Conservation (phyloP, 495 filamentous ascomycete genomes). For the Xylaria intraflava region DNA sequence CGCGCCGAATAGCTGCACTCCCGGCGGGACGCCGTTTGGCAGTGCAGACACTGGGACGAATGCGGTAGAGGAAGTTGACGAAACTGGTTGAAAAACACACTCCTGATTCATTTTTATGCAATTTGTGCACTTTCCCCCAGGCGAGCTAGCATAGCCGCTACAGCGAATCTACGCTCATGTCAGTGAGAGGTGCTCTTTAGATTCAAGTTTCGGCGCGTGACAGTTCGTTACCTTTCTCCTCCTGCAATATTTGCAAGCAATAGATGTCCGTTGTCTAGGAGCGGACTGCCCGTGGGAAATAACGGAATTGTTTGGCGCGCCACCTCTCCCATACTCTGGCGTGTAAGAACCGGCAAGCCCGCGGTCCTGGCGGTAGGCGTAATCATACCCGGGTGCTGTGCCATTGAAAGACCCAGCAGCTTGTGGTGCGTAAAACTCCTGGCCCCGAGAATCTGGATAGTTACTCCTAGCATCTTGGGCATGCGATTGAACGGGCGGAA, state of each 20-base stretch:
- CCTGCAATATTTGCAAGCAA: conserved; percentile 46
- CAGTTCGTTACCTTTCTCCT: conserved; percentile 40
- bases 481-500: conserved; percentile 19
- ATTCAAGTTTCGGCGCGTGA: neutral
- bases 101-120: conserved; percentile 47
- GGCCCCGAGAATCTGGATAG: conserved; percentile 17
- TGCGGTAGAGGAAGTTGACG: conserved; percentile 38
- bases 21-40: conserved; percentile 42
- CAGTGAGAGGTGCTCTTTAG: neutral
- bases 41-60: conserved; percentile 46
- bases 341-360: conserved; percentile 15
- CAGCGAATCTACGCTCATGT: conserved; percentile 38
- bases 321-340: conserved; percentile 20
- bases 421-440: conserved; percentile 11
- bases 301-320: conserved; percentile 20
- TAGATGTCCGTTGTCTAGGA: conserved; percentile 45
- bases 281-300: conserved; percentile 33
- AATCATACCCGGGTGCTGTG: conserved; percentile 14
- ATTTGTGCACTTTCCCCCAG: conserved; percentile 45
- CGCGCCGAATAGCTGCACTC: conserved; percentile 42
- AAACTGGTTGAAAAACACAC: conserved; percentile 47
- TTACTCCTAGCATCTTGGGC: conserved; percentile 16
- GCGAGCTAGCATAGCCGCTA: conserved; percentile 45
- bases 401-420: neutral
- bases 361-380: conserved; percentile 18